Evolutionary conservation across 2,329 filamentous ascomycete genomes (phyloP).

Genomic region (Pestalotiopsis sp.): DNA sequence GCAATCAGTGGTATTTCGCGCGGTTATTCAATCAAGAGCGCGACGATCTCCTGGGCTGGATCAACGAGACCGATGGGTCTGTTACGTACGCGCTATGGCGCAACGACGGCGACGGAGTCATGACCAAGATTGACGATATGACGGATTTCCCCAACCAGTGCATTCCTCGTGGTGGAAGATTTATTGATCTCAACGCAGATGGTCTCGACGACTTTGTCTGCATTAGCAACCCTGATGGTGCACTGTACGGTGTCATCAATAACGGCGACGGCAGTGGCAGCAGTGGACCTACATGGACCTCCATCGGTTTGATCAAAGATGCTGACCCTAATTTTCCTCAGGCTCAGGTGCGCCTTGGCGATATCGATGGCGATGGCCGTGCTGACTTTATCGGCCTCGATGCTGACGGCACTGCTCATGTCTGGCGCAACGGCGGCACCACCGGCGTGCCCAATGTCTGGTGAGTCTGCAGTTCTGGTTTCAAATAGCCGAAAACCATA

Average conservation of each 20-base stretch:
- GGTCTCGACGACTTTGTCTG: conserved; percentile 33
- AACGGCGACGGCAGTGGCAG: conserved; percentile 17
- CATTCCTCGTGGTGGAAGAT: conserved; percentile 12
- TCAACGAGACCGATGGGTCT: conserved; percentile 28
- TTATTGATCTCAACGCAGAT: neutral
- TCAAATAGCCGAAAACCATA: neutral
- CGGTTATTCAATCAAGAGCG: conserved; percentile 16
- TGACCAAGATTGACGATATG: conserved; percentile 18
- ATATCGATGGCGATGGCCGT: conserved; percentile 34
- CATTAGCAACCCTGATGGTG: conserved; percentile 20
- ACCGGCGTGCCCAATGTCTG: conserved; percentile 32
- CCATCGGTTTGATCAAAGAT: conserved; percentile 20
- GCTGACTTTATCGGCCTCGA: conserved; percentile 33
- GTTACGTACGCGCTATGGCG: conserved; percentile 12
- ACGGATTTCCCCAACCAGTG: conserved; percentile 2
- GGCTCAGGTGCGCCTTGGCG: conserved; percentile 27
- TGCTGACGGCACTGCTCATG: conserved; percentile 25
- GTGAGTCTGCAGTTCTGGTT: conserved; percentile 3
- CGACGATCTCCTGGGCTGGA: conserved; percentile 26
- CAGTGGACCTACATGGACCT: conserved; percentile 22
- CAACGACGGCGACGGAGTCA: conserved; percentile 13
- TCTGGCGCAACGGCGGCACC: conserved; percentile 32
- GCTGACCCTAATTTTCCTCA: conserved; percentile 9
- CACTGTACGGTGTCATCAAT: conserved; percentile 19
- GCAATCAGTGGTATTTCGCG: conserved; percentile 25